These are phyloP conservation scores for Quercus rubra DNA, from an alignment of 306 rosid species.

Conservation along the genomic window DNA sequence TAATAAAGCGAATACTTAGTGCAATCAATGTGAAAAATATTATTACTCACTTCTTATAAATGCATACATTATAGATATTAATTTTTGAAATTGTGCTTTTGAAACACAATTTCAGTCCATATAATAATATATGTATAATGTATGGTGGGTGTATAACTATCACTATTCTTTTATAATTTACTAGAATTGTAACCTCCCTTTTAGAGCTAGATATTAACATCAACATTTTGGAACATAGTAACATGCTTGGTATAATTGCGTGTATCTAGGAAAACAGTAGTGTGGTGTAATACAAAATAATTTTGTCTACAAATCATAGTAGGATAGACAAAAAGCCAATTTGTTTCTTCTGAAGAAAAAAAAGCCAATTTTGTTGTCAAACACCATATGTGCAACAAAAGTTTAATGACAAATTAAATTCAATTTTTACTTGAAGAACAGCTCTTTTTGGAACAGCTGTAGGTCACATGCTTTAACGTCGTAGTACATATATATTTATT, in stretches of 20 bases:
- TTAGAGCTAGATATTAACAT: background rate
- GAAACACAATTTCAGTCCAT: no score
- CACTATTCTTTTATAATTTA: no score
- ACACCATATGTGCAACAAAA: background rate
- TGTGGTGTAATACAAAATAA: background rate
- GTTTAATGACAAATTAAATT: slow-evolving; percentile 9
- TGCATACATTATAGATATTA: no score
- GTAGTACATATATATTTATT: slow-evolving; percentile 5
- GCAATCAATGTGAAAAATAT: no score
- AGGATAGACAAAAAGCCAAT: background rate
- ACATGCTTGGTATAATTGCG: background rate
- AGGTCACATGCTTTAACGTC: slow-evolving; percentile 29
- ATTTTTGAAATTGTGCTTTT: no score
- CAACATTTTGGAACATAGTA: slow-evolving; percentile 30
- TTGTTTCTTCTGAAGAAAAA: background rate
- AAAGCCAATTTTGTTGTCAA: background rate
- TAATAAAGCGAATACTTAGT: no score
- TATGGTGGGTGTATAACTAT: no score
- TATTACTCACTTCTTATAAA: no score
- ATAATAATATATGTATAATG: no score
- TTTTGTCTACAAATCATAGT: background rate
- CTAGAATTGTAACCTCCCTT: no score
- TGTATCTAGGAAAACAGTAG: background rate
- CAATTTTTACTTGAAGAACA: slow-evolving; percentile 13
- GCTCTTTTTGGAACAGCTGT: slow-evolving; percentile 1